Evolutionary conservation across 83 land plant genomes (phyloP), one percentile per base, ranked within the genome.

Genomic region (Larix sibirica): DNA sequence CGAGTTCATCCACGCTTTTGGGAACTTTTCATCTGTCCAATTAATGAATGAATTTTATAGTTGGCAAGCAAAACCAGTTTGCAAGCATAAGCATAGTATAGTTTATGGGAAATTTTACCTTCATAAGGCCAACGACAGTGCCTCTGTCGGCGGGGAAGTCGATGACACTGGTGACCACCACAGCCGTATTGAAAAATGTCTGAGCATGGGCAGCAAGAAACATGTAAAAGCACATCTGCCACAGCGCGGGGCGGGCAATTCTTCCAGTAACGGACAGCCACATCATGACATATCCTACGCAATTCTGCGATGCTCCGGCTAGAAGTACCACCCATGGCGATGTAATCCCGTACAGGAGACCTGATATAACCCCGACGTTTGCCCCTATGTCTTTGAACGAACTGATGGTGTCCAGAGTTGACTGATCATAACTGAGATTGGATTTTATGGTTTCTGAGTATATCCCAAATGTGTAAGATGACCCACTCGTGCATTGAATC

Each of bases 121-220:
- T 94, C 95, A 93, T 94, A 80, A 94, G 88, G 42, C 97, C 95
- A 23, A 94, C 86, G 38, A 87, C 87, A 54, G 97, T 92, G 23
- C 97, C 97, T 44, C 95, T 71, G 80, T 80, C 79, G 47, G 82
- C 70, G 28, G 89, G 92, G 68, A 94, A 94, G 69, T 94, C 93
- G 40, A 66, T 12, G 14, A 94, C 95, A 14, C 84, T 87, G n/a
- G 90, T 85, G 76, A 94, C 97, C 7, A 93, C 95, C 68, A 91
- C 84, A 3, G 90, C 93, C 10, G 97, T 94, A 76, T 94, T 94
- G 81, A 91, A 91, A 77, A 89, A 94, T 1, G 94, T 93, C 92
- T 90, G 93, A 6, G 90, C 83, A 16, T 94, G 95, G 3, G 95
- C 95, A 10, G 97, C 97, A 28, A 94, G 23, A 23, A 91, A 82